phyloP scores from a whole-genome alignment of 1,284 basidiomycete genomes.

The Sanguinoderma infundibulare region DNA sequence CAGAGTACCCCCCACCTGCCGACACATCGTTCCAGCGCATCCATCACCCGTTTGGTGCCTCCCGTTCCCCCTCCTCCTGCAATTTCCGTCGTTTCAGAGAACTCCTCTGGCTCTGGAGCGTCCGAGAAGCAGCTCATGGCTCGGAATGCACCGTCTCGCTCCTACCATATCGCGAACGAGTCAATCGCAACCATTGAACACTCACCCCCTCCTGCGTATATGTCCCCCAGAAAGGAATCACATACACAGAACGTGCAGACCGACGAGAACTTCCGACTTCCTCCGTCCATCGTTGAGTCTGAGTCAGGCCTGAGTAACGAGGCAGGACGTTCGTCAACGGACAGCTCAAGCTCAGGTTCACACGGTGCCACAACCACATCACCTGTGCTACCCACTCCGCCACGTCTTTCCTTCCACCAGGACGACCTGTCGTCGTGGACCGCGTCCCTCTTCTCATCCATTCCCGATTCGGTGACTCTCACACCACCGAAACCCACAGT shows the following conservation, averaged over 20 bases:
- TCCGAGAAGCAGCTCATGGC: slow-evolving; percentile 32
- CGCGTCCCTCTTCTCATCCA: slow-evolving; percentile 35
- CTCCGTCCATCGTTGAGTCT: slow-evolving; percentile 19
- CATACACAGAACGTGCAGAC: slow-evolving; percentile 17
- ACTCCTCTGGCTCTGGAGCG: slow-evolving; percentile 21
- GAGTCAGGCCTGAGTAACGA: slow-evolving; percentile 8
- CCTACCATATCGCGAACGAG: slow-evolving; percentile 36
- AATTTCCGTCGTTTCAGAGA: slow-evolving; percentile 19
- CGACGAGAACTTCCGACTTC: slow-evolving; percentile 26
- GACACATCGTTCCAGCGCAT: slow-evolving; percentile 14
- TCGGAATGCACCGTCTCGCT: slow-evolving; percentile 30
- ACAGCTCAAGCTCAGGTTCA: slow-evolving; percentile 12
- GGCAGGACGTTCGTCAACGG: slow-evolving; percentile 8
- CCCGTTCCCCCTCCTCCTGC: slow-evolving; percentile 17
- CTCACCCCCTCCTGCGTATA: slow-evolving; percentile 37
- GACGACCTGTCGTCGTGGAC: slow-evolving; percentile 38
- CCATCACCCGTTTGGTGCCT: slow-evolving; percentile 16
- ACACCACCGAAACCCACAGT: slow-evolving; percentile 17
- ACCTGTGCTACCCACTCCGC: slow-evolving; percentile 24
- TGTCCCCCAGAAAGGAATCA: slow-evolving; percentile 29
- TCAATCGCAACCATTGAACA: slow-evolving; percentile 30
- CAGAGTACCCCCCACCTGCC: slow-evolving; percentile 25
- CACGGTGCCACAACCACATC: slow-evolving; percentile 15
- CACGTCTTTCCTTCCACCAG: slow-evolving; percentile 35
- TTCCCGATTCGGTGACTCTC: slow-evolving; percentile 25